These are phyloP conservation scores for Didymella exigua DNA, from an alignment of 2,329 filamentous ascomycete genomes.

Conservation along the genomic window DNA sequence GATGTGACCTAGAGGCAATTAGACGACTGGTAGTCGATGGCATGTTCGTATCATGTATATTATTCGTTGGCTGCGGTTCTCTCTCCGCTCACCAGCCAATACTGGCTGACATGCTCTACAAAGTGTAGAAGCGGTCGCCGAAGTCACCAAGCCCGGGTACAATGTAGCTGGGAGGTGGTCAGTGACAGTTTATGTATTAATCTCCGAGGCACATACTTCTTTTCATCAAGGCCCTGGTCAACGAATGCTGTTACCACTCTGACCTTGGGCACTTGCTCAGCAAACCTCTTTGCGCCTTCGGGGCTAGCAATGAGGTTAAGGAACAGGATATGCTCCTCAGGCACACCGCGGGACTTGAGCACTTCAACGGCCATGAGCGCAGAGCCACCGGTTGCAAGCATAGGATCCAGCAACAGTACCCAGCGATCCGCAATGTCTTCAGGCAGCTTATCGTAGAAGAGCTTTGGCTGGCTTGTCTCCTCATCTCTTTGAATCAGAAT, in stretches of 20 bases:
- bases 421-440: constrained; percentile 91
- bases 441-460: constrained; percentile 98
- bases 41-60: not conserved
- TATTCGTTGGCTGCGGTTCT: not conserved
- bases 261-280: constrained; percentile 84
- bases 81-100: not conserved
- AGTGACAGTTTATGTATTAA: constrained; percentile 2
- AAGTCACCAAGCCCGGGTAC: constrained; percentile 93
- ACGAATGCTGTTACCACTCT: constrained; percentile 95
- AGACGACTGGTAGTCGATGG: not conserved
- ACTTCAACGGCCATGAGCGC: constrained; percentile 97
- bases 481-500: constrained; percentile 98
- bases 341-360: constrained; percentile 85
- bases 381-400: constrained; percentile 97
- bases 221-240: constrained; percentile 93
- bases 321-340: constrained; percentile 94
- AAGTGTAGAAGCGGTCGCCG: constrained; percentile 92
- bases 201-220: constrained; percentile 72
- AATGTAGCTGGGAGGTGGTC: constrained; percentile 73
- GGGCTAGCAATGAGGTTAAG: constrained; percentile 98
- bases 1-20: not conserved
- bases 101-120: constrained; percentile 56
- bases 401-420: constrained; percentile 95
- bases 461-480: constrained; percentile 86
- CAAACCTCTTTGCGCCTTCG: constrained; percentile 87